These are phyloP conservation scores for Agastache rugosa DNA, from an alignment of 257 asterid species.

Conservation along the genomic window DNA sequence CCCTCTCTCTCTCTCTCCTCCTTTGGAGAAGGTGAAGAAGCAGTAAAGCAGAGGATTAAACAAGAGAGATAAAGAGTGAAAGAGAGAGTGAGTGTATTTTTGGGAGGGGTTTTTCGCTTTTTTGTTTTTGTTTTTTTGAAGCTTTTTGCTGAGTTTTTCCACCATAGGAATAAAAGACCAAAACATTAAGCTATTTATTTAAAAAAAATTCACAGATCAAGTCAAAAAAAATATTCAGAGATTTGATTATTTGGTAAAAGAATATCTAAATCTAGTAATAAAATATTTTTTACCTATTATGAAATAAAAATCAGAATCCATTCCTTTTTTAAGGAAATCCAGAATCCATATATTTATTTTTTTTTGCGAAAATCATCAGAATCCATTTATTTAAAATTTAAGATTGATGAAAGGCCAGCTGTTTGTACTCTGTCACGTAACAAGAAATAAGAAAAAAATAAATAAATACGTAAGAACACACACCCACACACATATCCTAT, in stretches of 20 bases:
- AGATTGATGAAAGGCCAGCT: conserved; percentile 28
- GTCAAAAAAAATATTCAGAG: no score
- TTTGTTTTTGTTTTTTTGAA: neutral
- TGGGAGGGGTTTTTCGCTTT: conserved; percentile 25
- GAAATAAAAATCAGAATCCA: neutral
- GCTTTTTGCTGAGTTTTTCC: conserved; percentile 22
- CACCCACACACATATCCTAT: conserved; percentile 27
- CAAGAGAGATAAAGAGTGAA: conserved; percentile 19
- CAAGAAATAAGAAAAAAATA: neutral
- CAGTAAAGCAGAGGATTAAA: conserved; percentile 25
- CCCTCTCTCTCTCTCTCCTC: conserved; percentile 11
- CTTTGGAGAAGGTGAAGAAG: conserved; percentile 47
- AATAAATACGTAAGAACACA: neutral
- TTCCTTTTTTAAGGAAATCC: neutral
- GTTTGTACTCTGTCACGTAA: conserved; percentile 29
- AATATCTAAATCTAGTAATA: conserved; percentile 3
- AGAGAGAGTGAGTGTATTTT: neutral
- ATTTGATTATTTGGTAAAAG: neutral
- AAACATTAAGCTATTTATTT: neutral
- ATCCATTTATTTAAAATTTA: neutral
- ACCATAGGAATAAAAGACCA: conserved; percentile 7
- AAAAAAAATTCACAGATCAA: no score
- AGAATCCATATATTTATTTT: neutral
- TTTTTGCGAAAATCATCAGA: no score
- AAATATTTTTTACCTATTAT: neutral